Base-by-base conservation (phyloP, 169 alveolate species). In the Fabrea salina region DNA sequence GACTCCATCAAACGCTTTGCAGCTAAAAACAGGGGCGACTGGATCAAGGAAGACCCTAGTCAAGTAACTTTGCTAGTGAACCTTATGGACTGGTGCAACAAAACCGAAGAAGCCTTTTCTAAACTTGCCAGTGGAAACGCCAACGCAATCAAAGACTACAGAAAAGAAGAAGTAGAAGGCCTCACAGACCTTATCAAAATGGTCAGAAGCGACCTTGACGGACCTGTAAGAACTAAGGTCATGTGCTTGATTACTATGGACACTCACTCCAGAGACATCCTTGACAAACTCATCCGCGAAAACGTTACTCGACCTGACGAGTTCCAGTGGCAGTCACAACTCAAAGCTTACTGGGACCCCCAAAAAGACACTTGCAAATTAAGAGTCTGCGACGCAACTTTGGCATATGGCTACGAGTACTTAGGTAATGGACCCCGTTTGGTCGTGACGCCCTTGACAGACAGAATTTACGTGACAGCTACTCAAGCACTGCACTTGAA, bases 401-500 rank as follows among this genome's bases (percentile, higher is more conserved):
- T 97, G 89, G 92, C 91, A 74, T 98, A 98, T 87, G 99, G 99
- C n/a, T 98, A 96, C 79, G 99, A 98, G 84, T 98, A 97, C 80
- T 82, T 97, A 57, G 99, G 99, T 39, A 96, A 93, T 54, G 98
- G 97, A 39, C 98, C 97, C 77, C 95, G 95, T 71, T 92, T 98
- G 53, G 99, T 98, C 41, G 97, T 97, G 84, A 98, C 99, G 2
- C 98, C 99, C 13, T 91, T 98, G 61, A 98, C 99, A 0, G 99
- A 98, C 92, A 95, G 97, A 84, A 97, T 99, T 83, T 97, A 95
- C 89, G 85, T 97, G 57, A 97, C 99, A 6, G 84, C 98, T 50
- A 96, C 99, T 58, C 97, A 97, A 84, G 99, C 98, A 33, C 84
- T 98, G 64, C 97, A 97, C 61, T 88, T 96, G 92, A 92, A 98